Conservation (phyloP, 208 protist species). For the Leptomonas pyrrhocoris region DNA sequence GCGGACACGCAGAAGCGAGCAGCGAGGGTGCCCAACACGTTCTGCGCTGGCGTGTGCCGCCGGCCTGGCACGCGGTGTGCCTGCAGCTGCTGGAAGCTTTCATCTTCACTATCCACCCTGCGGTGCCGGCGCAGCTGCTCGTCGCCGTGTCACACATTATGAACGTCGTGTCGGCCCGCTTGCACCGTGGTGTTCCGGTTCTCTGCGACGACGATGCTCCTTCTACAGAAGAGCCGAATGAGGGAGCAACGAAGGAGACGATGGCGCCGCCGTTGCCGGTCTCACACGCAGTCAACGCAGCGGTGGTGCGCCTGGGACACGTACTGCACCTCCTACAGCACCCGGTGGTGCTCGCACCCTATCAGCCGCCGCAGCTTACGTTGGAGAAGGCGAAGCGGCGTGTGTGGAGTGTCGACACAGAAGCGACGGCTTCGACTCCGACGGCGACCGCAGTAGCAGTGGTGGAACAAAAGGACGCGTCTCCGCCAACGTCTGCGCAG, state of each 20-base stretch:
- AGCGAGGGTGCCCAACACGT: neutral
- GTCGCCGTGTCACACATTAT: conserved; percentile 22
- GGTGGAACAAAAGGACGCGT: too few relatives aligned
- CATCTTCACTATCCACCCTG: conserved; percentile 26
- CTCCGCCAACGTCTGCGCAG: neutral
- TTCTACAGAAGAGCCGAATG: neutral
- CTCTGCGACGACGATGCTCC: neutral
- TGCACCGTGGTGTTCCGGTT: conserved; percentile 39
- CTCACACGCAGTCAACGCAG: conserved; percentile 29
- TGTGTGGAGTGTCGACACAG: conserved; percentile 15
- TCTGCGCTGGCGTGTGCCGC: conserved; percentile 38
- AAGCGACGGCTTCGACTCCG: conserved; percentile 4
- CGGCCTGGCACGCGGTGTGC: conserved; percentile 34
- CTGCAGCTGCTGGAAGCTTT: conserved; percentile 37
- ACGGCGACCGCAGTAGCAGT: neutral
- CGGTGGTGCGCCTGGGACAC: conserved; percentile 41
- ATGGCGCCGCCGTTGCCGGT: conserved; percentile 19
- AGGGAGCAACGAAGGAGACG: neutral
- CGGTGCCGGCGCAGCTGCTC: conserved; percentile 33
- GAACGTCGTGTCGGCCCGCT: conserved; percentile 19
- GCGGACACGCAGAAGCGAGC: neutral
- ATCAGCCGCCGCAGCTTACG: conserved; percentile 47
- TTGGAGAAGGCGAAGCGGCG: conserved; percentile 49
- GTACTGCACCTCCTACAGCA: conserved; percentile 44
- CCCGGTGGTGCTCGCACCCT: conserved; percentile 53